Percentiles rank a stretch among this genome's conserved stretches.
These are phyloP conservation scores for Mycosphaerella arachidis DNA, from an alignment of 2,329 filamentous ascomycete species.

Conservation along the genomic window DNA sequence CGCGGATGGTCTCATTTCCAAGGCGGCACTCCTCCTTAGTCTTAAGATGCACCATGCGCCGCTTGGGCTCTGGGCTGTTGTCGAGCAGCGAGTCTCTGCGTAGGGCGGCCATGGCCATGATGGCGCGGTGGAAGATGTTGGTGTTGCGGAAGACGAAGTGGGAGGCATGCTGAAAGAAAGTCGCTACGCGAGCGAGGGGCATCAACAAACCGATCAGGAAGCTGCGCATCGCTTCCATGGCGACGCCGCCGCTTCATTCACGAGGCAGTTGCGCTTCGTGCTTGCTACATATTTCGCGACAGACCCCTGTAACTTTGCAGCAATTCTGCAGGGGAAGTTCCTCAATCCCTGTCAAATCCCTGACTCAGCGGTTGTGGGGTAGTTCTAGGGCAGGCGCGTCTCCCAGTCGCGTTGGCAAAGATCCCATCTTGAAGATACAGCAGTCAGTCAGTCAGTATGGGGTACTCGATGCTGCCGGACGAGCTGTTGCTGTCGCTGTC, in stretches of 20 bases:
- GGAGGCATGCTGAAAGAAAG: constrained; percentile 11
- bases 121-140: not conserved
- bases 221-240: constrained; percentile 3
- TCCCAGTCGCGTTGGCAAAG: not conserved
- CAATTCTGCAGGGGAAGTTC: not conserved
- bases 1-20: constrained; percentile 50
- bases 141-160: constrained; percentile 9
- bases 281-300: constrained; percentile 5
- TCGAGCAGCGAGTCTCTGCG: constrained; percentile 19
- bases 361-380: not conserved
- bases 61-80: constrained; percentile 19
- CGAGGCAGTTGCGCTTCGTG: constrained; percentile 12
- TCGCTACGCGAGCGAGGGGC: constrained; percentile 4
- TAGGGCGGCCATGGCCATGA: constrained; percentile 14
- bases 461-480: constrained; percentile 25
- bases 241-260: constrained; percentile 7
- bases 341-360: not conserved
- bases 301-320: not conserved
- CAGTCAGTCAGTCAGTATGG: constrained; percentile 12
- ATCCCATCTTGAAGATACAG: not conserved
- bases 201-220: not conserved
- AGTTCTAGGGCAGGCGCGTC: not conserved
- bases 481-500: constrained; percentile 26
- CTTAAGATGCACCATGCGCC: constrained; percentile 40
- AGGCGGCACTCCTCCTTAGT: constrained; percentile 50